These are phyloP conservation scores for Globisporangium yorkense DNA, from an alignment of 352 stramenopile genomes.

Conservation along the genomic window DNA sequence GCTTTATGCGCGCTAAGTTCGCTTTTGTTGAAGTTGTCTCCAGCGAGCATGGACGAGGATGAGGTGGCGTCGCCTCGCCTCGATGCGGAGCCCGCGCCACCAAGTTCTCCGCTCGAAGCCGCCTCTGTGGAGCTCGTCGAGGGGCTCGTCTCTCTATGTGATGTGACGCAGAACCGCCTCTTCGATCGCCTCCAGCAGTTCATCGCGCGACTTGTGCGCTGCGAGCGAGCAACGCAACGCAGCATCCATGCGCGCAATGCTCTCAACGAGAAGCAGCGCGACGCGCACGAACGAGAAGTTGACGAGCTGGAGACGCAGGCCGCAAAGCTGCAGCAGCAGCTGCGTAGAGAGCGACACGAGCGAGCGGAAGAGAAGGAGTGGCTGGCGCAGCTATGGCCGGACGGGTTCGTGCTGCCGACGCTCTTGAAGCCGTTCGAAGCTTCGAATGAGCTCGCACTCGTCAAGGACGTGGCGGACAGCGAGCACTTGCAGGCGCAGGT, in stretches of 20 bases:
- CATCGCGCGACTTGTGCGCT: slow-evolving; percentile 5
- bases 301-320: slow-evolving; percentile 11
- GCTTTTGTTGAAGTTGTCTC: background rate
- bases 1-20: background rate
- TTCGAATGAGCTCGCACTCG: slow-evolving; percentile 2
- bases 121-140: slow-evolving; percentile 11
- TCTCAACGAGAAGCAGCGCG: background rate
- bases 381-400: slow-evolving; percentile 58
- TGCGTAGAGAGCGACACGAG: slow-evolving; percentile 36
- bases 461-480: slow-evolving; percentile 20
- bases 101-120: background rate
- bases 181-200: slow-evolving; percentile 1
- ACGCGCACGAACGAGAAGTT: background rate
- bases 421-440: slow-evolving; percentile 36
- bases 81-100: background rate
- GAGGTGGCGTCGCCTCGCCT: background rate
- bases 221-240: slow-evolving; percentile 2
- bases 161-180: slow-evolving; percentile 11
- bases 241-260: background rate
- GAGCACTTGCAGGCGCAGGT: slow-evolving; percentile 34
- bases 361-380: slow-evolving; percentile 57
- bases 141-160: slow-evolving; percentile 19
- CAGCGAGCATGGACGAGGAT: background rate
- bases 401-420: slow-evolving; percentile 46
- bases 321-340: slow-evolving; percentile 15